Evolutionary conservation across 495 filamentous ascomycete species (phyloP), one percentile per base, ranked within the genome.

Genomic region (Xylaria flabelliformis): DNA sequence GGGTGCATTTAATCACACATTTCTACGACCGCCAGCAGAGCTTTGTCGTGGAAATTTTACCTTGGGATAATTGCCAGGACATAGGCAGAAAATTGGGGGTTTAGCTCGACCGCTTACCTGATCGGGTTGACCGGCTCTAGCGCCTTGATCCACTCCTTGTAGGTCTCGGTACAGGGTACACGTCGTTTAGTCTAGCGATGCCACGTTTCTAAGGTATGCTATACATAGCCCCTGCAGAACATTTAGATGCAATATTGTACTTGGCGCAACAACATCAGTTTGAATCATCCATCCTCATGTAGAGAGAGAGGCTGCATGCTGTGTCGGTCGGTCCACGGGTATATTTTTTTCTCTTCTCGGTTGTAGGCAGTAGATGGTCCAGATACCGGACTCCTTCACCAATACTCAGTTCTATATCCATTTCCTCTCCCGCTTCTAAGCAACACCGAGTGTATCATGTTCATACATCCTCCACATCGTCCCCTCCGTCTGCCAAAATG

Each of bases 401-500:
- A 10, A 51, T 51, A 51, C 21, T 2, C 55, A 29, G 19, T 32
- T 34, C 5, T 7, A 58, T 58, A 13, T 41, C 19, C 6, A 3
- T 39, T 32, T 21, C n/a, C 58, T 17, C 19, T 21, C 21, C 36
- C n/a, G n/a, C n/a, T 41, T 3, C 10, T 58, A 32, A 67, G 34
- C 34, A 39, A 44, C 17, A 32, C 55, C 55, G 44, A 36, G 64
- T 39, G 59, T 76, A 77, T 75, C 42, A 79, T 79, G 77, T 79
- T 77, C 74, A 74, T 71, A 77, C 72, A 74, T 71, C 46, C 46
- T 56, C 68, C n/a, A 34, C 48, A 71, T 71, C 51, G n/a, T 29
- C 68, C 74, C 72, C 32, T 71, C 77, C 65, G 67, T 67, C 59
- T 76, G 70, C 67, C 78, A 84, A 77, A 72, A 85, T 85, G 83